A percentile compares a stretch with the other conserved stretches of the same genome.
Conservation (phyloP, 2,329 filamentous ascomycete genomes). For the Helicocarpus griseus region DNA sequence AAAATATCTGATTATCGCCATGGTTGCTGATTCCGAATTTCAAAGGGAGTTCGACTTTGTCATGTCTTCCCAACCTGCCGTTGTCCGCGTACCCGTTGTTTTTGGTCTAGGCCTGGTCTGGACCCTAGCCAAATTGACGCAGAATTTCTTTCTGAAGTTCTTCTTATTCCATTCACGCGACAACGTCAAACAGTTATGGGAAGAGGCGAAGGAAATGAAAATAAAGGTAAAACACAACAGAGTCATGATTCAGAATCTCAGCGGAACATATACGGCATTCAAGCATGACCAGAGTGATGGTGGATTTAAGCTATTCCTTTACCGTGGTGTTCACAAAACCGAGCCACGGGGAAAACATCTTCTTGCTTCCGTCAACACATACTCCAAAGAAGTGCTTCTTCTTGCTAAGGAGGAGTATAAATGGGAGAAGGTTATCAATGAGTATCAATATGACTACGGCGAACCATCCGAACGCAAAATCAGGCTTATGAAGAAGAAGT, state of each 20-base stretch:
- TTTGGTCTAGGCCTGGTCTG: slow-evolving; percentile 39
- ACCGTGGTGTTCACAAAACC: slow-evolving; percentile 31
- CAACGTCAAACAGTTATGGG: slow-evolving; percentile 38
- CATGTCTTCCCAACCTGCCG: slow-evolving; percentile 24
- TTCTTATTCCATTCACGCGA: slow-evolving; percentile 42
- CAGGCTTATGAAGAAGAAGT: slow-evolving; percentile 18
- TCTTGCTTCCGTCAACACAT: slow-evolving; percentile 40
- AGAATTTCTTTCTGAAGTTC: slow-evolving; percentile 37
- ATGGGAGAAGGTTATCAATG: slow-evolving; percentile 33
- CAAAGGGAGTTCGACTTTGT: slow-evolving; percentile 42
- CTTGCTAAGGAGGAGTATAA: slow-evolving; percentile 37
- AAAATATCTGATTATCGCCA: slow-evolving; percentile 42
- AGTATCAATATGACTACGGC: slow-evolving; percentile 42
- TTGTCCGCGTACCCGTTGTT: slow-evolving; percentile 28
- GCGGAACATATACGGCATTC: slow-evolving; percentile 43
- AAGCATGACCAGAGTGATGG: slow-evolving; percentile 30
- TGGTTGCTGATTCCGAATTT: slow-evolving; percentile 44
- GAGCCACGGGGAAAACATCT: slow-evolving; percentile 36
- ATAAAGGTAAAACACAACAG: slow-evolving; percentile 39
- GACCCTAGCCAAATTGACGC: slow-evolving; percentile 37
- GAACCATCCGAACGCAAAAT: slow-evolving; percentile 17
- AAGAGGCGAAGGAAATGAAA: slow-evolving; percentile 41
- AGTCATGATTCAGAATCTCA: slow-evolving; percentile 38
- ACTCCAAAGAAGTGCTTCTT: slow-evolving; percentile 39
- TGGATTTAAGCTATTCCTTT: slow-evolving; percentile 32